Conservation (phyloP, 805 yeast species). For the Pichia rugopelliculosa region DNA sequence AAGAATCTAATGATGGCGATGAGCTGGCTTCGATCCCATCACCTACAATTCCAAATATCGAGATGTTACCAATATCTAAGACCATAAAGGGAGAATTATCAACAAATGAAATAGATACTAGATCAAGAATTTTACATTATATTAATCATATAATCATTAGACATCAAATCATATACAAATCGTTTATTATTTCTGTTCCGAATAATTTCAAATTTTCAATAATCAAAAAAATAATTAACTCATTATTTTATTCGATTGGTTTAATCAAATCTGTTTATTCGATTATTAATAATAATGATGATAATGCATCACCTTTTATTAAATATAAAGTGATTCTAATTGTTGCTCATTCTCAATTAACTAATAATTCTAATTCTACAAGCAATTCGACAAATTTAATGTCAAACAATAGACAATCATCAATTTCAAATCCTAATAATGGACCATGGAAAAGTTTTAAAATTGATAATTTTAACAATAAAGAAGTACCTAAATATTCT, state of each 20-base stretch:
- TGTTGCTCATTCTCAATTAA: constrained; percentile 2
- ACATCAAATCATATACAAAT: constrained; percentile 7
- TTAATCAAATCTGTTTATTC: not conserved
- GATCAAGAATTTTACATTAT: constrained; percentile 11
- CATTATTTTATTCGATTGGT: constrained; percentile 11
- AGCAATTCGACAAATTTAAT: not conserved
- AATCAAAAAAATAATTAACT: not conserved
- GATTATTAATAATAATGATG: not conserved
- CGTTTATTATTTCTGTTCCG: constrained; percentile 10
- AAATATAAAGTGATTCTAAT: constrained; percentile 4
- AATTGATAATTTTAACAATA: not conserved
- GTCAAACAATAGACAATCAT: not conserved
- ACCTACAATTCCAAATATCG: constrained; percentile 7
- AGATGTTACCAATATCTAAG: not conserved
- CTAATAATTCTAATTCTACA: not conserved
- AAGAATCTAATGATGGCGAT: not conserved
- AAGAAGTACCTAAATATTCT: not conserved
- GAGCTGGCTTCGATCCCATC: constrained; percentile 6
- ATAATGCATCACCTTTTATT: not conserved
- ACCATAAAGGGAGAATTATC: not conserved
- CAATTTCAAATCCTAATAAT: not conserved
- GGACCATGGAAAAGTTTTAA: constrained; percentile 12
- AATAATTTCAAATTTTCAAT: not conserved
- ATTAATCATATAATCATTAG: constrained; percentile 12
- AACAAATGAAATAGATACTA: not conserved